Evolutionary conservation across 2,329 filamentous ascomycete genomes (phyloP).

Genomic region (Penicillium capsulatum): DNA sequence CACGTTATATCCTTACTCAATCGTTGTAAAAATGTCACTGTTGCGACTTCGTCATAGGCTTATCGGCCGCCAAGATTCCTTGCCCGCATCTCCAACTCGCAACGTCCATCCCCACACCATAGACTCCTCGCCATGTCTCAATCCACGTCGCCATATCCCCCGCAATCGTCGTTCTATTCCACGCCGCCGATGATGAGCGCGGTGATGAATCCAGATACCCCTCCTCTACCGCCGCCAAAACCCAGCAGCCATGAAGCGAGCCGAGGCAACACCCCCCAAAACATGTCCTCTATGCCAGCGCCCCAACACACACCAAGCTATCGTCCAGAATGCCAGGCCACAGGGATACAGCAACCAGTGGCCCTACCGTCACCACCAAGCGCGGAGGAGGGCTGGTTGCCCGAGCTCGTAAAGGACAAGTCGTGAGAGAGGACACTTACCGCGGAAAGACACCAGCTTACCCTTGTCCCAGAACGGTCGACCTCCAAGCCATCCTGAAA

Average conservation of each 20-base stretch:
- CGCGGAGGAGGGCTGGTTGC: constrained; percentile 68
- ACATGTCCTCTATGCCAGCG: constrained; percentile 43
- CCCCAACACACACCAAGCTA: constrained; percentile 37
- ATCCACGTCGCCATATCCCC: constrained; percentile 22
- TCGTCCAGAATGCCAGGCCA: constrained; percentile 19
- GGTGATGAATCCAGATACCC: constrained; percentile 50
- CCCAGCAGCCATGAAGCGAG: constrained; percentile 65
- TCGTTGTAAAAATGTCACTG: too few relatives aligned
- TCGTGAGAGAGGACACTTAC: constrained; percentile 54
- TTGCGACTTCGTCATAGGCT: too few relatives aligned
- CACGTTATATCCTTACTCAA: too few relatives aligned
- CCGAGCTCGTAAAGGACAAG: constrained; percentile 71
- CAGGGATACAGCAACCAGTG: constrained; percentile 11
- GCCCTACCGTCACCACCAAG: constrained; percentile 30
- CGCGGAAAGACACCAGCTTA: constrained; percentile 13
- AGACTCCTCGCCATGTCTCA: constrained; percentile 23
- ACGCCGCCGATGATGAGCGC: constrained; percentile 20
- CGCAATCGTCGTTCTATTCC: constrained; percentile 24
- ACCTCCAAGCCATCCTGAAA: constrained; percentile 73
- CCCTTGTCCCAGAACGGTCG: constrained; percentile 21
- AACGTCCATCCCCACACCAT: constrained; percentile 7
- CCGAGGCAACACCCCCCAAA: constrained; percentile 60
- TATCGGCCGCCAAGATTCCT: constrained; percentile 14
- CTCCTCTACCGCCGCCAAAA: constrained; percentile 69
- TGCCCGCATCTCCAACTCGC: constrained; percentile 13